A percentile compares a stretch with the other conserved stretches of the same genome.
Conservation (phyloP, 805 yeast species). For the Ogataea zsoltii region DNA sequence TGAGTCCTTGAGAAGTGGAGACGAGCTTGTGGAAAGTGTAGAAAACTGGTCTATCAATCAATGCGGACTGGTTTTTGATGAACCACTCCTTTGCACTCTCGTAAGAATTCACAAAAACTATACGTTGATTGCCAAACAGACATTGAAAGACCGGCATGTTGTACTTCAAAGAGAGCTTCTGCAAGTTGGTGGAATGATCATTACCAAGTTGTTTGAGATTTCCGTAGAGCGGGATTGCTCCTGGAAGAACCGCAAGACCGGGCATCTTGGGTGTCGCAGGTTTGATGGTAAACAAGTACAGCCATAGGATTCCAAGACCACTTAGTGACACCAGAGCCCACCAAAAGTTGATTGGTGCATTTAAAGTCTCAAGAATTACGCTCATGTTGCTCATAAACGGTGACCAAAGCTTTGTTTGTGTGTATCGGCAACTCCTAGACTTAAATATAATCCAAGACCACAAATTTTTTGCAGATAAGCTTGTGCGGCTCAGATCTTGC, state of each 20-base stretch:
- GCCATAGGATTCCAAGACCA: conserved; percentile 10
- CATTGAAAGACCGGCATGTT: conserved; percentile 29
- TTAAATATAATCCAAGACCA: no score
- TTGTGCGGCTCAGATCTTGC: conserved; percentile 5
- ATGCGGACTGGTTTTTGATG: conserved; percentile 22
- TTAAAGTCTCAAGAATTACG: no score
- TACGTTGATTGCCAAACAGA: conserved; percentile 23
- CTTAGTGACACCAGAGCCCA: neutral
- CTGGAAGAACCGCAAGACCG: conserved; percentile 35
- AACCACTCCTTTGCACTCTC: conserved; percentile 23
- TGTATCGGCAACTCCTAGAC: no score
- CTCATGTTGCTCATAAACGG: no score
- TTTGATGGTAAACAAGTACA: conserved; percentile 17
- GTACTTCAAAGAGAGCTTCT: conserved; percentile 32
- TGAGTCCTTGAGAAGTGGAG: conserved; percentile 37
- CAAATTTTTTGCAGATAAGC: no score
- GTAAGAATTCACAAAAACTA: conserved; percentile 21
- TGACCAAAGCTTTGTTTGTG: no score
- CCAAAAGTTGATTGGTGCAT: no score
- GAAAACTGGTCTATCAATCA: conserved; percentile 24
- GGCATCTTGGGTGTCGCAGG: conserved; percentile 26
- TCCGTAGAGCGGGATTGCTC: conserved; percentile 34
- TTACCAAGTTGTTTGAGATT: conserved; percentile 31
- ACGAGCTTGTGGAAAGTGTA: conserved; percentile 26
- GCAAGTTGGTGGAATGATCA: conserved; percentile 35